Percentiles rank a stretch among this genome's conserved stretches.
Conservation (phyloP, 805 yeast species). For the Saccharomyces jurei region DNA sequence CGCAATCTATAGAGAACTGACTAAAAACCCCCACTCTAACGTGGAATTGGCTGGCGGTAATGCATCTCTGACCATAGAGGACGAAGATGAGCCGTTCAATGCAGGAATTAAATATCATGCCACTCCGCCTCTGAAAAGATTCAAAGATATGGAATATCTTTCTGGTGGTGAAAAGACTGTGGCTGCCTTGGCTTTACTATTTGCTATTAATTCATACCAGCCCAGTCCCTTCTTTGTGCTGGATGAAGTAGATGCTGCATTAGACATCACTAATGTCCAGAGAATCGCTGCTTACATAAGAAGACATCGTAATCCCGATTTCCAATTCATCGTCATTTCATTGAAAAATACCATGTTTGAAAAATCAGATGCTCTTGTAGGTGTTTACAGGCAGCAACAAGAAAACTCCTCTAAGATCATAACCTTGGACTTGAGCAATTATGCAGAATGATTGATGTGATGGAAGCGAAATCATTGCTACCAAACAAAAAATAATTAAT, state of each 20-base stretch:
- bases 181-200: conserved; percentile 88
- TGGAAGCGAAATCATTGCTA: not conserved
- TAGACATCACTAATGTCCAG: conserved; percentile 81
- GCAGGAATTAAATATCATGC: conserved; percentile 86
- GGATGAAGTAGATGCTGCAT: conserved; percentile 97
- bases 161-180: conserved; percentile 97
- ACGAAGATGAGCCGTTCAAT: conserved; percentile 81
- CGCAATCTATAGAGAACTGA: conserved; percentile 74
- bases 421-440: conserved; percentile 62
- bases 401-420: conserved; percentile 66
- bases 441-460: conserved; percentile 35
- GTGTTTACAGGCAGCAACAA: conserved; percentile 77
- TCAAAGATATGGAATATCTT: conserved; percentile 81
- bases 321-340: conserved; percentile 90
- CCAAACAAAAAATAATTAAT: not conserved
- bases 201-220: conserved; percentile 81
- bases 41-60: conserved; percentile 82
- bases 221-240: conserved; percentile 94
- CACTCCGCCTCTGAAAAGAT: conserved; percentile 92
- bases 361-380: conserved; percentile 82
- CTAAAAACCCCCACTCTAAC: conserved; percentile 43
- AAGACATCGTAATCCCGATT: conserved; percentile 62
- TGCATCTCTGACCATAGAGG: conserved; percentile 81
- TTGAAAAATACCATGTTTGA: conserved; percentile 82
- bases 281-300: conserved; percentile 80